Evolutionary conservation across 345 rosid species (phyloP), one percentile per base, ranked within the genome.

Genomic region (Eucalyptus cloeziana): DNA sequence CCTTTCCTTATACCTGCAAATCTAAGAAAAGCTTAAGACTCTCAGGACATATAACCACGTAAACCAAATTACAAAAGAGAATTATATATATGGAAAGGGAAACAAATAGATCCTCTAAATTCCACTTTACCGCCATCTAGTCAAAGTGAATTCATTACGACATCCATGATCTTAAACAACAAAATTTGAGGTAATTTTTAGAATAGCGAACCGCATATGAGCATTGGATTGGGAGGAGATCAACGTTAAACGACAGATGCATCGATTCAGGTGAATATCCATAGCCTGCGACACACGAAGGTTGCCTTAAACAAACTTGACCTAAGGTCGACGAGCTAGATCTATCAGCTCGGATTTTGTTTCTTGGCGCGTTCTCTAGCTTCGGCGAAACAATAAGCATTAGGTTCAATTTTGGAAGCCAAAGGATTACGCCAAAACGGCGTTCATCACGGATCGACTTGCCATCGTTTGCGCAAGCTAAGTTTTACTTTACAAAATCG

Each of bases 1-100:
- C 86, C 92, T 94, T 93, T 97, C 98, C 76, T 89, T 95, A 62
- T 95, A 96, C 99, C 99, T 97, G 94, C 94, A 94, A 91, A 92
- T 91, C 94, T 93, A 94, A 88, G 89, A 90, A 86, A 93, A 88
- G 64, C 90, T 92, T 93, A 91, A 91, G 93, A 89, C 88, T 90
- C 94, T 90, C 87, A 94, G 92, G 91, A 56, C 31, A n/a, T 24
- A 86, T 15, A 19, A 86, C 22, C 8, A 37, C 43, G 47, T 21
- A 76, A 37, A 76, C 47, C 27, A 76, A 76, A 76, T 40, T 40
- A 76, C 43, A 76, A 76, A 9, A 2, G 83, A 10, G 7, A 43
- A 40, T 22, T 0, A 21, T 40, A 21, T 3, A 21, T 24, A 76
- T 6, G 90, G n/a, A 14, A 51, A 52, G 62, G 62, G 45, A 86